These are phyloP conservation scores for Ogataea henricii DNA, from an alignment of 805 yeast species.

Conservation along the genomic window DNA sequence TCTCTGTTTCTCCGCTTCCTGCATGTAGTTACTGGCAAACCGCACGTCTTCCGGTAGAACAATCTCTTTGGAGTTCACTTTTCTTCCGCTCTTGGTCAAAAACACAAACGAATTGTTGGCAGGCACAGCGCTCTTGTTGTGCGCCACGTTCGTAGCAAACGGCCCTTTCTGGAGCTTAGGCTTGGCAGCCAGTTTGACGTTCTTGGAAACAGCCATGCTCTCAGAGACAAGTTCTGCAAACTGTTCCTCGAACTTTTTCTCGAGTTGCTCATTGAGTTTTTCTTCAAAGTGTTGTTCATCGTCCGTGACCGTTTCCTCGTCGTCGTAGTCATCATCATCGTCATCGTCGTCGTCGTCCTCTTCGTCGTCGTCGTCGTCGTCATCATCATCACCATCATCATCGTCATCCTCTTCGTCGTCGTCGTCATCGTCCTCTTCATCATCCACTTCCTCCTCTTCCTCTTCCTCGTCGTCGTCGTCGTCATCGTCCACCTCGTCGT, in stretches of 20 bases:
- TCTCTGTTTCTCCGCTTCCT: constrained; percentile 51
- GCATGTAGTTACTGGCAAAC: constrained; percentile 53
- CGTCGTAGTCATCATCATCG: constrained; percentile 26
- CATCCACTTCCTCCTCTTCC: constrained; percentile 19
- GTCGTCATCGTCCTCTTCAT: not conserved
- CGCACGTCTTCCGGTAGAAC: constrained; percentile 54
- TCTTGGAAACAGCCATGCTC: constrained; percentile 38
- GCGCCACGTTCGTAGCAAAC: constrained; percentile 28
- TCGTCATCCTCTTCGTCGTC: constrained; percentile 23
- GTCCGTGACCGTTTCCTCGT: constrained; percentile 24
- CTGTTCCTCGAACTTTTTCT: constrained; percentile 50
- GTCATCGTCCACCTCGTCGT: constrained; percentile 22
- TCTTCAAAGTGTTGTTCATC: constrained; percentile 22
- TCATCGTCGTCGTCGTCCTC: constrained; percentile 31
- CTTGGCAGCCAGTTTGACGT: constrained; percentile 31
- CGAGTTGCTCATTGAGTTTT: constrained; percentile 32
- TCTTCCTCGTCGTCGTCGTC: constrained; percentile 19
- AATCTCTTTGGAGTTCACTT: constrained; percentile 44
- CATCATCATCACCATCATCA: constrained; percentile 32
- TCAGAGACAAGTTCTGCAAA: constrained; percentile 54
- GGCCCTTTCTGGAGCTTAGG: constrained; percentile 22
- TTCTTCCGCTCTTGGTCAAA: constrained; percentile 55
- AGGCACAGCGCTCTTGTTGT: constrained; percentile 25
- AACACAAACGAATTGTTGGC: constrained; percentile 44
- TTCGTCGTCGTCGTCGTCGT: constrained; percentile 36